These are phyloP conservation scores for Moesziomyces globuligerus DNA, from an alignment of 1,284 basidiomycete species.

Conservation along the genomic window DNA sequence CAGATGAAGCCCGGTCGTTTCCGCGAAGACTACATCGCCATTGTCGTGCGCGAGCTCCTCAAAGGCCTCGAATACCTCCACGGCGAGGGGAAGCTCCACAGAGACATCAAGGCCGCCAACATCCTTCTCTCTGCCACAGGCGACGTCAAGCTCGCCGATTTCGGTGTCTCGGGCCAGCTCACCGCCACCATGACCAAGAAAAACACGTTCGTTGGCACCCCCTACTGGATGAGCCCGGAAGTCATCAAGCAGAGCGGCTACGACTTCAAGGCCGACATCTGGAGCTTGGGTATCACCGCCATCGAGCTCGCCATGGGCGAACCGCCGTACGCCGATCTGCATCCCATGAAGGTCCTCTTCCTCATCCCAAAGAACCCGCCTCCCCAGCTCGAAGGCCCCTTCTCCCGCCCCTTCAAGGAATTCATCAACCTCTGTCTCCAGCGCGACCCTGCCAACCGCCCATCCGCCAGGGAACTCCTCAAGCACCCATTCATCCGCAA, in stretches of 20 bases:
- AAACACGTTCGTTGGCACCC: constrained; percentile 89
- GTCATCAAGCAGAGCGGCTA: constrained; percentile 99
- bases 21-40: constrained; percentile 97
- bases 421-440: constrained; percentile 93
- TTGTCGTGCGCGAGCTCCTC: constrained; percentile 90
- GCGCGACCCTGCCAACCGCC: constrained; percentile 92
- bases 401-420: constrained; percentile 90
- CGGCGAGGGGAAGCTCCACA: constrained; percentile 92
- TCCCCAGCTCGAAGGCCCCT: constrained; percentile 85
- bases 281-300: constrained; percentile 79
- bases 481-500: constrained; percentile 95
- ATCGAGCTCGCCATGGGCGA: constrained; percentile 97
- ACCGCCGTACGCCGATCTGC: constrained; percentile 94
- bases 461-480: constrained; percentile 89
- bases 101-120: constrained; percentile 98
- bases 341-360: constrained; percentile 99
- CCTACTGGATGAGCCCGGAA: constrained; percentile 86
- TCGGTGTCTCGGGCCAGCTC: constrained; percentile 98
- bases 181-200: constrained; percentile 94
- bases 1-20: constrained; percentile 98
- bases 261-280: constrained; percentile 96
- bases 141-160: constrained; percentile 98
- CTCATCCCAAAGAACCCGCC: constrained; percentile 97
- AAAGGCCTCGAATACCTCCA: constrained; percentile 95
- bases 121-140: constrained; percentile 91